These are phyloP conservation scores for Phyllachora maydis DNA, from an alignment of 2,329 filamentous ascomycete species.

Conservation along the genomic window DNA sequence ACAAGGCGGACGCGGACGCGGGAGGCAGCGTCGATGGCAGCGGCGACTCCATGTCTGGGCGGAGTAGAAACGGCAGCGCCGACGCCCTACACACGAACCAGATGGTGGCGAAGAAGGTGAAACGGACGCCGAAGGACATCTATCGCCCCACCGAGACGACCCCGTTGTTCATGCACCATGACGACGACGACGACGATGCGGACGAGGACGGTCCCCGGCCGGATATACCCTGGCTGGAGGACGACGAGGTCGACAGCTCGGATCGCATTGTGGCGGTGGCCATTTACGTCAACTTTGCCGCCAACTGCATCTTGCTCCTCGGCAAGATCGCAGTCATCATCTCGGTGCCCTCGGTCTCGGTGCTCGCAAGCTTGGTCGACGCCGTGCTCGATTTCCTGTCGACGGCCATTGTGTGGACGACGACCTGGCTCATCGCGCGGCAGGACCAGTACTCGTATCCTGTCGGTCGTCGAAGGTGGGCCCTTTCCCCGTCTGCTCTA, in stretches of 20 bases:
- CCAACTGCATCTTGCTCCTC: constrained; percentile 54
- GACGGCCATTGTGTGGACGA: constrained; percentile 64
- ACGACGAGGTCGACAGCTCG: constrained; percentile 50
- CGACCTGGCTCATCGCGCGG: constrained; percentile 51
- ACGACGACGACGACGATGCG: constrained; percentile 20
- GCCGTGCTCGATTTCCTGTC: constrained; percentile 63
- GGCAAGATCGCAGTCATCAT: constrained; percentile 62
- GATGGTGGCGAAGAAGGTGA: constrained; percentile 32
- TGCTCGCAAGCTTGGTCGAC: constrained; percentile 61
- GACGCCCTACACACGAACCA: too few species aligned
- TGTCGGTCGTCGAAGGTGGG: constrained; percentile 43
- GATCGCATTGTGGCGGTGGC: constrained; percentile 65
- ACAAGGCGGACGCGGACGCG: too few species aligned
- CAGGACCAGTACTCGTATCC: constrained; percentile 60
- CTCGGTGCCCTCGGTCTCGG: constrained; percentile 62
- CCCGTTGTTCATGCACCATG: constrained; percentile 32
- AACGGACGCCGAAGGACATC: constrained; percentile 68
- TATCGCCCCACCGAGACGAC: constrained; percentile 57
- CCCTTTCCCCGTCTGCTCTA: not conserved
- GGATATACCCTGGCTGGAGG: constrained; percentile 50
- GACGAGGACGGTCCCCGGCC: too few species aligned
- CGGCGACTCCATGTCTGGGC: too few species aligned
- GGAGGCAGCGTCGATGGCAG: too few species aligned
- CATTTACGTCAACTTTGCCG: constrained; percentile 68
- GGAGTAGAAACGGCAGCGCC: too few species aligned